phyloP scores from a whole-genome alignment of 805 yeast species.

The Lachancea meyersii region DNA sequence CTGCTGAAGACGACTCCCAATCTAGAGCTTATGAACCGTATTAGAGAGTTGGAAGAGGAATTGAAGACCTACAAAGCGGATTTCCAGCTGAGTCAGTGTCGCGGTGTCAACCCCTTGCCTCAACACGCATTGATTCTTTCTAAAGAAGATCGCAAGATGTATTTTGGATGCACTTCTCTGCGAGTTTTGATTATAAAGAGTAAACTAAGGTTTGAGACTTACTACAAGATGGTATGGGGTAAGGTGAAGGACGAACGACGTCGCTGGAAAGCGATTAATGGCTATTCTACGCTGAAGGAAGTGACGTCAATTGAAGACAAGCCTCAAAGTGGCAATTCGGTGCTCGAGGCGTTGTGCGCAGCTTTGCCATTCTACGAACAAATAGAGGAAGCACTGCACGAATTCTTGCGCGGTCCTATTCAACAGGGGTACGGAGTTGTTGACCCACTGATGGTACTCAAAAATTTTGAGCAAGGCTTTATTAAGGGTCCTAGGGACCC shows the following conservation, averaged over 20 bases:
- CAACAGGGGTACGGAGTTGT: constrained; percentile 8
- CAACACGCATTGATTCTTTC: not conserved
- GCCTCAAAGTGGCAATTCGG: constrained; percentile 4
- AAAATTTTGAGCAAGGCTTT: constrained; percentile 8
- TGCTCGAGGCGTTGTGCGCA: constrained; percentile 10
- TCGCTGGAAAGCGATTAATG: constrained; percentile 18
- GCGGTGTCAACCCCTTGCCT: constrained; percentile 4
- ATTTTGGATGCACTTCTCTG: constrained; percentile 31
- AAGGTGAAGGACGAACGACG: constrained; percentile 24
- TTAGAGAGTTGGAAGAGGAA: constrained; percentile 18
- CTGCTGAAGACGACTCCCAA: constrained; percentile 23
- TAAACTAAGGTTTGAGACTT: constrained; percentile 16
- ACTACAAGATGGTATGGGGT: constrained; percentile 21
- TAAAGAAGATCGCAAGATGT: constrained; percentile 21
- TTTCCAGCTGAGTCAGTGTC: not conserved
- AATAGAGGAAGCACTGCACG: constrained; percentile 4
- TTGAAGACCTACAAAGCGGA: constrained; percentile 1
- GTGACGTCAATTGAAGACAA: constrained; percentile 11
- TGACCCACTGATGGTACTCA: constrained; percentile 7
- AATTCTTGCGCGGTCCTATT: constrained; percentile 10
- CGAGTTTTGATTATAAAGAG: constrained; percentile 16
- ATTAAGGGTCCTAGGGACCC: constrained; percentile 10
- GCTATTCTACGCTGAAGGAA: constrained; percentile 18
- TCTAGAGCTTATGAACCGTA: constrained; percentile 18
- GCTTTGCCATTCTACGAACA: constrained; percentile 11